Conservation (phyloP, 495 filamentous ascomycete genomes). For the Hypoxylon crocopeplum region DNA sequence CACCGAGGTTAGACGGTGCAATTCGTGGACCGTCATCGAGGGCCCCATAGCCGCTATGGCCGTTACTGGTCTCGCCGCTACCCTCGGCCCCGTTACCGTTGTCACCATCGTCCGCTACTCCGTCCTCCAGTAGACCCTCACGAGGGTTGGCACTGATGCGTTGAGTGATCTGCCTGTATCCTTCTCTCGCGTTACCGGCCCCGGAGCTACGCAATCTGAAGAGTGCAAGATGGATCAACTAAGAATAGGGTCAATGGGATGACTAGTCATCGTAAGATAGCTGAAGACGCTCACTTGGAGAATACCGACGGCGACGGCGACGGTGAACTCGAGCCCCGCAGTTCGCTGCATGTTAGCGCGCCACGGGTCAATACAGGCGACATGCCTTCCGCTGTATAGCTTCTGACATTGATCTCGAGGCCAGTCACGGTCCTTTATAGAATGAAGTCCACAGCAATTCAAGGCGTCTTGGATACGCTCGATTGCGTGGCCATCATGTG, state of each 20-base stretch:
- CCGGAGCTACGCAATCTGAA: slow-evolving; percentile 21
- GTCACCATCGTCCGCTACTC: slow-evolving; percentile 12
- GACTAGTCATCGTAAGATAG: not conserved
- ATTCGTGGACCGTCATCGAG: slow-evolving; percentile 22
- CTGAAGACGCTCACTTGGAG: slow-evolving; percentile 35
- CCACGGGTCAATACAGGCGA: slow-evolving; percentile 37
- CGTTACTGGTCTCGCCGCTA: not conserved
- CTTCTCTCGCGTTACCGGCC: not conserved
- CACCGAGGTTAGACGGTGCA: slow-evolving; percentile 32
- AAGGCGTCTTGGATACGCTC: slow-evolving; percentile 68
- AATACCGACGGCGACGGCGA: slow-evolving; percentile 37
- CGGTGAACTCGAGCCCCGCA: slow-evolving; percentile 35
- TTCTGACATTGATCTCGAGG: slow-evolving; percentile 40
- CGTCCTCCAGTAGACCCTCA: slow-evolving; percentile 27
- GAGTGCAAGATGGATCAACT: slow-evolving; percentile 31
- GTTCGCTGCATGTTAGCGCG: slow-evolving; percentile 28
- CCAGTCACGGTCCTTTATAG: slow-evolving; percentile 61
- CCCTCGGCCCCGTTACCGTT: not conserved
- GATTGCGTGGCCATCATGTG: slow-evolving; percentile 58
- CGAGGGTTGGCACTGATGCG: slow-evolving; percentile 2
- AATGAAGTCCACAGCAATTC: slow-evolving; percentile 68
- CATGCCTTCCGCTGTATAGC: slow-evolving; percentile 5
- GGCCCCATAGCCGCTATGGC: slow-evolving; percentile 6
- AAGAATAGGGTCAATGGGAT: not conserved
- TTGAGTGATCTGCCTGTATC: slow-evolving; percentile 16